phyloP scores from a whole-genome alignment of 1,284 basidiomycete species.

The Tranzscheliella williamsii region DNA sequence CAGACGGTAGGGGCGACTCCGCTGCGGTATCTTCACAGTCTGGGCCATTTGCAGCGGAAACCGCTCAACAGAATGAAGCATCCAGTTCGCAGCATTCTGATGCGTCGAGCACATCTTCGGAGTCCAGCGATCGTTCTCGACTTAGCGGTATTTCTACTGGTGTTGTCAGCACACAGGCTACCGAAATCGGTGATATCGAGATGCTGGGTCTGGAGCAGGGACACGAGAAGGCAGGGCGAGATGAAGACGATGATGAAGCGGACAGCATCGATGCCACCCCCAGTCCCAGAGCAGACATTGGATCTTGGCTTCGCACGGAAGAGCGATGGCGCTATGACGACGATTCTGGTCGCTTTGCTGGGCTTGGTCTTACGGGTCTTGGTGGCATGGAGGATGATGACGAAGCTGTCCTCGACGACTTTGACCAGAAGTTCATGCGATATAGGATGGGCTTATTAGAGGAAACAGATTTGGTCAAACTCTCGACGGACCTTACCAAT shows the following conservation, averaged over 20 bases:
- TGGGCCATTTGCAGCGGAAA: neutral
- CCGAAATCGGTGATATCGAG: conserved; percentile 44
- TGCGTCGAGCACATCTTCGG: conserved; percentile 48
- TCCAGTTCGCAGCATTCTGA: conserved; percentile 41
- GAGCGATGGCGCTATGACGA: conserved; percentile 60
- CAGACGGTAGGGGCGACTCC: conserved; percentile 16
- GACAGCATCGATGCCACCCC: conserved; percentile 2
- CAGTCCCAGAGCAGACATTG: conserved; percentile 8
- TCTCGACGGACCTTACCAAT: conserved; percentile 57
- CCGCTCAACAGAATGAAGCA: neutral
- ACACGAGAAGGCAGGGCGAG: conserved; percentile 6
- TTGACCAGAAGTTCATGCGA: conserved; percentile 58
- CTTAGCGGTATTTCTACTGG: conserved; percentile 28
- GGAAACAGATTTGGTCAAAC: conserved; percentile 55
- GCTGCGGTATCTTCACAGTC: conserved; percentile 18
- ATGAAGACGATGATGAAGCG: conserved; percentile 8
- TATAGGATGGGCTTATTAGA: conserved; percentile 58
- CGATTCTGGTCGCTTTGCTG: conserved; percentile 56
- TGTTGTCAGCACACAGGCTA: conserved; percentile 50
- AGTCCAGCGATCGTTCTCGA: conserved; percentile 44
- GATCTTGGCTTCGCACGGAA: conserved; percentile 30
- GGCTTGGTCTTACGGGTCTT: conserved; percentile 54
- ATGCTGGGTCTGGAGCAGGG: conserved; percentile 34
- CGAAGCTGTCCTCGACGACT: conserved; percentile 59
- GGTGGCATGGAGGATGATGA: conserved; percentile 61